These are phyloP conservation scores for Sclerotinia spermophila DNA, from an alignment of 2,329 filamentous ascomycete species.

Conservation along the genomic window DNA sequence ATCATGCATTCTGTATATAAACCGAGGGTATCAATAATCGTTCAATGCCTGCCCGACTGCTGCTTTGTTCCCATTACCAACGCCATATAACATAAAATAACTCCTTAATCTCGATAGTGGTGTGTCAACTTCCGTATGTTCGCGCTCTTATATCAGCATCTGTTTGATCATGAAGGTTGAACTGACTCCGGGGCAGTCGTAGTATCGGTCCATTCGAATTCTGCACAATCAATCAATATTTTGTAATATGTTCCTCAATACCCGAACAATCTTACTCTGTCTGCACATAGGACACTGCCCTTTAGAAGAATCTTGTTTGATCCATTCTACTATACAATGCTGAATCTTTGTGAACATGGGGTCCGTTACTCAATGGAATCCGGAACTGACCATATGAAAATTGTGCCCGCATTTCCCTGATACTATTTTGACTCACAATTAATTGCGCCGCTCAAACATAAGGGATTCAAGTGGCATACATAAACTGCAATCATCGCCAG, in stretches of 20 bases:
- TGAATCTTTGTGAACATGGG: conserved; percentile 38
- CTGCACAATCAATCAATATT: conserved; percentile 7
- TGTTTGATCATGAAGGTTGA: neutral
- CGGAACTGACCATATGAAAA: conserved; percentile 79
- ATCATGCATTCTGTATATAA: neutral
- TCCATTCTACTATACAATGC: conserved; percentile 97
- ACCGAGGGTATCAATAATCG: conserved; percentile 15
- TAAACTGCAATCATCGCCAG: conserved; percentile 90
- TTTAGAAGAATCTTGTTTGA: conserved; percentile 88
- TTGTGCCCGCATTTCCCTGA: conserved; percentile 96
- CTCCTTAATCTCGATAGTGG: neutral
- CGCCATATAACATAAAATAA: neutral
- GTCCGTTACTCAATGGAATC: neutral
- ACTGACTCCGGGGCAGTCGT: neutral
- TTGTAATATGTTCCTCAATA: no score
- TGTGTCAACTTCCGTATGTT: neutral
- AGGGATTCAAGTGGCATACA: conserved; percentile 52
- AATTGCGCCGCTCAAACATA: neutral
- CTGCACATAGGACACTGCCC: conserved; percentile 98
- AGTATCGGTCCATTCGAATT: conserved; percentile 17
- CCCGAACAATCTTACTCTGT: conserved; percentile 60
- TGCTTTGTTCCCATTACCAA: neutral
- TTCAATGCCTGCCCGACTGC: conserved; percentile 1
- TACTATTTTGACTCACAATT: conserved; percentile 50
- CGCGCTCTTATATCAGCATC: no score